A percentile compares a stretch with the other conserved stretches of the same genome.
These are phyloP conservation scores for Fomitopsis palustris DNA, from an alignment of 1,284 basidiomycete species.

Conservation along the genomic window DNA sequence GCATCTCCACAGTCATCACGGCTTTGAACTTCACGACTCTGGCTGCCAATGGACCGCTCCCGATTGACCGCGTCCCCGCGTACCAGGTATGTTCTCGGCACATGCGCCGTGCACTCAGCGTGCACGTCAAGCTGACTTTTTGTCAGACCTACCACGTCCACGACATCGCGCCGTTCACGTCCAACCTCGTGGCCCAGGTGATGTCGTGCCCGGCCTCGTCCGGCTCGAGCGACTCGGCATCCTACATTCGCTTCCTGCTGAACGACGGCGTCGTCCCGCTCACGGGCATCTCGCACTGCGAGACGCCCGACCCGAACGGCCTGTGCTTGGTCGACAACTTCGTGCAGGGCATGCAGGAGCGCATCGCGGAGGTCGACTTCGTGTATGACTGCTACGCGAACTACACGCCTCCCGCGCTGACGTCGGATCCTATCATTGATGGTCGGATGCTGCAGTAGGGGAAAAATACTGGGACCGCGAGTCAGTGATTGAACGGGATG, in stretches of 20 bases:
- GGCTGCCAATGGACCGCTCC: slow-evolving; percentile 49
- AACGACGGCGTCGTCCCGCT: slow-evolving; percentile 65
- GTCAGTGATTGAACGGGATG: not conserved
- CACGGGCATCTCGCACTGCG: slow-evolving; percentile 23
- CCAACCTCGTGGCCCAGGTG: slow-evolving; percentile 59
- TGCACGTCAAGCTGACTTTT: not conserved
- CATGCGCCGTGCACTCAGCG: not conserved
- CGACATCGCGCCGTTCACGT: slow-evolving; percentile 50
- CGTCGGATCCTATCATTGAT: slow-evolving; percentile 18
- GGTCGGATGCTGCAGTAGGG: slow-evolving; percentile 9
- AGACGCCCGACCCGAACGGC: slow-evolving; percentile 17
- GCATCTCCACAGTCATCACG: slow-evolving; percentile 38
- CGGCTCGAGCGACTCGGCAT: slow-evolving; percentile 15
- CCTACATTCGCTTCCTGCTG: slow-evolving; percentile 51
- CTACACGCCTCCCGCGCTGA: slow-evolving; percentile 15
- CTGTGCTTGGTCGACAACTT: slow-evolving; percentile 20
- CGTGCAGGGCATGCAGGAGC: slow-evolving; percentile 22
- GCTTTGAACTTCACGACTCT: slow-evolving; percentile 63
- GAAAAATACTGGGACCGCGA: not conserved
- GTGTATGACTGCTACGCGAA: slow-evolving; percentile 21
- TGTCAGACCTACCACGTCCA: slow-evolving; percentile 43
- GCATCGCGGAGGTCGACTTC: slow-evolving; percentile 22
- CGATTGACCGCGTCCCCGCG: slow-evolving; percentile 53
- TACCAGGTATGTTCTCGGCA: slow-evolving; percentile 35
- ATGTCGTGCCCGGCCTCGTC: slow-evolving; percentile 45